Conservation (phyloP, 2,329 filamentous ascomycete genomes). For the Plenodomus biglobosus region DNA sequence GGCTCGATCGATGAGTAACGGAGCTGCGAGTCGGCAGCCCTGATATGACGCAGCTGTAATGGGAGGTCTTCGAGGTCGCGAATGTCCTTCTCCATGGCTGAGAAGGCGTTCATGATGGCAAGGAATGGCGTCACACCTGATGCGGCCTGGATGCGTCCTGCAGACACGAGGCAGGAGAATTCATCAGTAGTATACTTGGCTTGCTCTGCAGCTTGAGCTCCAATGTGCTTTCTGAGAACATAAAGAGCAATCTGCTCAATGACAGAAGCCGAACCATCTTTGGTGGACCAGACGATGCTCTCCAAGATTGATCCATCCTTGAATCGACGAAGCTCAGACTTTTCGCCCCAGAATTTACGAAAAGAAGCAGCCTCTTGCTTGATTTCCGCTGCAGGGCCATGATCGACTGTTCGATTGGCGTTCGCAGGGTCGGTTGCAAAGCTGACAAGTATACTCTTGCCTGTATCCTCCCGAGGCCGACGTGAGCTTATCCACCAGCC, state of each 20-base stretch:
- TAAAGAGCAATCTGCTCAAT: slow-evolving; percentile 79
- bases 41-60: slow-evolving; percentile 79
- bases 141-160: slow-evolving; percentile 36
- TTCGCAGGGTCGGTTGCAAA: slow-evolving; percentile 73
- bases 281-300: slow-evolving; percentile 77
- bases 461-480: slow-evolving; percentile 23
- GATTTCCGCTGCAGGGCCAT: slow-evolving; percentile 82
- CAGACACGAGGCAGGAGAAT: slow-evolving; percentile 50
- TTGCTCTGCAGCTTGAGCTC: slow-evolving; percentile 56
- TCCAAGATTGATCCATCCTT: slow-evolving; percentile 93
- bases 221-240: slow-evolving; percentile 69
- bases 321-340: slow-evolving; percentile 89
- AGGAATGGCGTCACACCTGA: slow-evolving; percentile 63
- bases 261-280: slow-evolving; percentile 63
- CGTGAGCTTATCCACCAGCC: slow-evolving; percentile 42
- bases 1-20: slow-evolving; percentile 68
- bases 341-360: slow-evolving; percentile 91
- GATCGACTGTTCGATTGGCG: slow-evolving; percentile 76
- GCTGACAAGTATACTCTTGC: slow-evolving; percentile 60
- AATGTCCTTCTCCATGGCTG: slow-evolving; percentile 73
- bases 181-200: slow-evolving; percentile 50
- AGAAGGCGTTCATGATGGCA: slow-evolving; percentile 68
- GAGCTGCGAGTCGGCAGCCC: slow-evolving; percentile 69
- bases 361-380: slow-evolving; percentile 80
- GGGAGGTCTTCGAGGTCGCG: slow-evolving; percentile 80